Evolutionary conservation across 1,139 yeast species (phyloP).

Genomic region (Pichia kudriavzevii): DNA sequence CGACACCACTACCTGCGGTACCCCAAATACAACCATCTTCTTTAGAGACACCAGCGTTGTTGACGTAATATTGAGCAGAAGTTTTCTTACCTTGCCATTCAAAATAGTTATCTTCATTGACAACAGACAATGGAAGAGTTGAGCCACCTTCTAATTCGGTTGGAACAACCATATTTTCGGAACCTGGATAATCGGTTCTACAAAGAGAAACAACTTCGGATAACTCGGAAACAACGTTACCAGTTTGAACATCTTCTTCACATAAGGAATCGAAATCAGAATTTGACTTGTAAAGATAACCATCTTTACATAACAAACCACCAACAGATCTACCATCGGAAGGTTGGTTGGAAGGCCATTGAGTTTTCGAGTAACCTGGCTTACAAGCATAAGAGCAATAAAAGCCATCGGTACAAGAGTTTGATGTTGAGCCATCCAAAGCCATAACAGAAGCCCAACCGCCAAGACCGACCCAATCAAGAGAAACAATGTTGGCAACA

Average conservation of each 20-base stretch:
- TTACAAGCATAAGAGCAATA: slow-evolving; percentile 97
- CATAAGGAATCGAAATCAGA: slow-evolving; percentile 57
- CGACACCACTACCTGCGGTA: slow-evolving; percentile 64
- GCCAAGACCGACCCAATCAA: slow-evolving; percentile 74
- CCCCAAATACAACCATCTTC: slow-evolving; percentile 96
- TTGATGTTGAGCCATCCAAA: slow-evolving; percentile 47
- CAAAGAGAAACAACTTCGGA: slow-evolving; percentile 71
- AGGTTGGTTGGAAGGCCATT: slow-evolving; percentile 88
- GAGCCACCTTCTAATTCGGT: slow-evolving; percentile 70
- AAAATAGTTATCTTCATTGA: slow-evolving; percentile 70
- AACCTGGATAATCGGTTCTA: slow-evolving; percentile 98
- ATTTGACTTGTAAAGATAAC: slow-evolving; percentile 76
- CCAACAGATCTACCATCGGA: slow-evolving; percentile 83
- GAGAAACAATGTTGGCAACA: slow-evolving; percentile 67
- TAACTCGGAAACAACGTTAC: slow-evolving; percentile 60
- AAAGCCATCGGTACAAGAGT: slow-evolving; percentile 74
- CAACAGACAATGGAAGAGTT: slow-evolving; percentile 63
- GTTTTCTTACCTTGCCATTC: slow-evolving; percentile 77
- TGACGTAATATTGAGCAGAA: slow-evolving; percentile 93
- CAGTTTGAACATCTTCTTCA: slow-evolving; percentile 72
- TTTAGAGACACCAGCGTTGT: slow-evolving; percentile 87
- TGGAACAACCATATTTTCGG: slow-evolving; percentile 96
- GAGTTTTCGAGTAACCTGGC: slow-evolving; percentile 95
- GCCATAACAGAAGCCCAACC: slow-evolving; percentile 86
- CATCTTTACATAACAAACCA: slow-evolving; percentile 74